A percentile compares a stretch with the other conserved stretches of the same genome.
Conservation (phyloP, 345 rosid species). For the Noccaea bulbosa region DNA sequence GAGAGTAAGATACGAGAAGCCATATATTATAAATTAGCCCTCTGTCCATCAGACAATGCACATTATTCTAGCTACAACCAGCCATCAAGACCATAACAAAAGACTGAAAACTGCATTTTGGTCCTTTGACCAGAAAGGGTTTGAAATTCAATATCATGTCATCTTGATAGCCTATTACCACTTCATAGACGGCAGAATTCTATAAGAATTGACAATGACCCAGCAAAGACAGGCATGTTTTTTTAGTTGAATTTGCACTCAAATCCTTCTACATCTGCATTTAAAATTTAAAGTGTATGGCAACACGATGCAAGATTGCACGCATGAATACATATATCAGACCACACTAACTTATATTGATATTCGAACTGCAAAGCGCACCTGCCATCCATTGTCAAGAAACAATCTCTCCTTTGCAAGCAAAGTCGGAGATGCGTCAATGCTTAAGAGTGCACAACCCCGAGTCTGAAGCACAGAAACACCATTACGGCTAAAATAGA, state of each 20-base stretch:
- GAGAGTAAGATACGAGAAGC: not conserved
- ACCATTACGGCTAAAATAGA: not conserved
- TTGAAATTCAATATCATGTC: constrained; percentile 2
- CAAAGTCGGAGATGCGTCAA: constrained; percentile 83
- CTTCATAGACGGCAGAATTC: not conserved
- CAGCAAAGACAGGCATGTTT: constrained; percentile 14
- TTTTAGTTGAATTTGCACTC: constrained; percentile 12
- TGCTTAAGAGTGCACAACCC: constrained; percentile 89
- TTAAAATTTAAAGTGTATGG: not conserved
- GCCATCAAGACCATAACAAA: constrained; percentile 20
- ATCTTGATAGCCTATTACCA: constrained; percentile 12
- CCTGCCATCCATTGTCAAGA: constrained; percentile 96
- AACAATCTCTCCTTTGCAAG: constrained; percentile 82
- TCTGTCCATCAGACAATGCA: constrained; percentile 20
- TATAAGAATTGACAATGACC: constrained; percentile 14
- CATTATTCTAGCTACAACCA: constrained; percentile 24
- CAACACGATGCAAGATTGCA: constrained; percentile 15
- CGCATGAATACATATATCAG: constrained; percentile 2
- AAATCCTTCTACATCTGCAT: constrained; percentile 13
- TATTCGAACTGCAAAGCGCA: constrained; percentile 40
- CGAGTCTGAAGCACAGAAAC: constrained; percentile 73
- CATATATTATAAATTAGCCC: not conserved
- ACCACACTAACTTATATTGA: not conserved
- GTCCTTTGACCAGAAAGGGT: constrained; percentile 3
- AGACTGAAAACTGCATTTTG: constrained; percentile 15